A percentile compares a stretch with the other conserved stretches of the same genome.
These are phyloP conservation scores for Erodium maritimum DNA, from an alignment of 345 rosid genomes.

Conservation along the genomic window DNA sequence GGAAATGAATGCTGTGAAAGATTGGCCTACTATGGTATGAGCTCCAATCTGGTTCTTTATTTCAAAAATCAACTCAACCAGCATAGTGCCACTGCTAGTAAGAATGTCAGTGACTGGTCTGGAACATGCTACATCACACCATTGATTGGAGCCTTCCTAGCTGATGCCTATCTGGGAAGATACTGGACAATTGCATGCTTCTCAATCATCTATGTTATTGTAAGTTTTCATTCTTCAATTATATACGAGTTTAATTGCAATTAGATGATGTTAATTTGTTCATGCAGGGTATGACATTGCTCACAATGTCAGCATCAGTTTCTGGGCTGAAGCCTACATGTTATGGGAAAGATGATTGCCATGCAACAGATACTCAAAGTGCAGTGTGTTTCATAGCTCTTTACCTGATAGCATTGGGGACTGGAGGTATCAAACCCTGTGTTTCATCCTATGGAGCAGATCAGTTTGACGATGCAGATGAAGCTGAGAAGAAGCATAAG, in stretches of 20 bases:
- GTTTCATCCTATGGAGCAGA: slow-evolving; percentile 34
- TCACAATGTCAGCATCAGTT: slow-evolving; percentile 28
- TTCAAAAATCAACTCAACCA: slow-evolving; percentile 13
- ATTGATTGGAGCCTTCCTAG: slow-evolving; percentile 13
- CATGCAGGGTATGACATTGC: slow-evolving; percentile 28
- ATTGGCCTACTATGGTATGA: slow-evolving; percentile 23
- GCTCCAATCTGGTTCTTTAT: slow-evolving; percentile 17
- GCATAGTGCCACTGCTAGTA: slow-evolving; percentile 10
- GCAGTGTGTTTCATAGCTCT: slow-evolving; percentile 21
- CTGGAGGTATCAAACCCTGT: slow-evolving; percentile 30
- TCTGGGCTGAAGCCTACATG: slow-evolving; percentile 24
- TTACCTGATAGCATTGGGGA: slow-evolving; percentile 29
- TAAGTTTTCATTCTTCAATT: not conserved
- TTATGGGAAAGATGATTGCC: slow-evolving; percentile 13
- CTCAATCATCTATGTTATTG: slow-evolving; percentile 12
- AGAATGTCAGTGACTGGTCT: slow-evolving; percentile 15
- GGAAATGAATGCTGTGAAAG: slow-evolving; percentile 23
- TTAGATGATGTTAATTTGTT: not conserved
- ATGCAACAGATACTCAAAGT: slow-evolving; percentile 17
- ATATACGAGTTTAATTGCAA: too few species aligned
- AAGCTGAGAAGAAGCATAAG: slow-evolving; percentile 23
- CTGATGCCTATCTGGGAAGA: slow-evolving; percentile 17
- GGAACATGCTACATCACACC: slow-evolving; percentile 23
- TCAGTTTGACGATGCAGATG: slow-evolving; percentile 30
- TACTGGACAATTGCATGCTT: slow-evolving; percentile 16